Percentiles rank a stretch among this genome's conserved stretches.
Conservation (phyloP, 2,329 filamentous ascomycete species). For the Cladosporium velox region DNA sequence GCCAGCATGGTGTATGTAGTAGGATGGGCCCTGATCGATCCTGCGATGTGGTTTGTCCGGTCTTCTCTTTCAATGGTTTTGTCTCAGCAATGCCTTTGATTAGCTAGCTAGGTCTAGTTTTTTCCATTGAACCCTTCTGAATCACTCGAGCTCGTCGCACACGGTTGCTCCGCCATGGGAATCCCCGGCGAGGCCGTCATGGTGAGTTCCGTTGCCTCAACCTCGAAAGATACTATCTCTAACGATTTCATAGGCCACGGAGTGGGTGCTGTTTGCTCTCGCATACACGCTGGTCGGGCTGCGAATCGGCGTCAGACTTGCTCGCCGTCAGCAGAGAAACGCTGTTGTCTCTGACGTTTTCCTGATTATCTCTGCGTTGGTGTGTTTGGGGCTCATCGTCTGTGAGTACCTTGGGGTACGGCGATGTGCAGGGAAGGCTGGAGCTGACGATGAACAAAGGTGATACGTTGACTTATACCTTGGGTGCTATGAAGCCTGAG, state of each 20-base stretch:
- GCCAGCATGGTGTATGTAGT: no score
- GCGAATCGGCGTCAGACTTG: background rate
- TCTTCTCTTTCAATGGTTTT: background rate
- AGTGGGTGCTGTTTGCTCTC: background rate
- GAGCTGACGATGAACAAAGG: no score
- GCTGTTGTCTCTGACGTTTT: background rate
- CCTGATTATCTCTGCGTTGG: background rate
- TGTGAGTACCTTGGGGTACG: no score
- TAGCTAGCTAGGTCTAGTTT: background rate
- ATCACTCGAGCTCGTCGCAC: background rate
- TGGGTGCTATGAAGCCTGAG: slow-evolving; percentile 8
- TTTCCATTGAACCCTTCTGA: no score
- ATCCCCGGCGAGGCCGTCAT: slow-evolving; percentile 12
- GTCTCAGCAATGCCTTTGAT: background rate
- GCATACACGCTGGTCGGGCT: slow-evolving; percentile 1
- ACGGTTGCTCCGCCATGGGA: background rate
- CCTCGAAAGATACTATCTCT: background rate
- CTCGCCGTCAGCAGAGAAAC: slow-evolving; percentile 1
- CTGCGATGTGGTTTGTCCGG: background rate
- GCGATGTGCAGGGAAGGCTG: no score
- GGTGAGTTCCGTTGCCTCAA: background rate
- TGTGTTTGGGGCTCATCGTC: background rate
- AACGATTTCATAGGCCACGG: background rate
- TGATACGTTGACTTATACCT: slow-evolving; percentile 5
- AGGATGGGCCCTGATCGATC: background rate